Base-by-base conservation (phyloP, 1,139 yeast genomes). In the Suzukiozyma palmioleophila region DNA sequence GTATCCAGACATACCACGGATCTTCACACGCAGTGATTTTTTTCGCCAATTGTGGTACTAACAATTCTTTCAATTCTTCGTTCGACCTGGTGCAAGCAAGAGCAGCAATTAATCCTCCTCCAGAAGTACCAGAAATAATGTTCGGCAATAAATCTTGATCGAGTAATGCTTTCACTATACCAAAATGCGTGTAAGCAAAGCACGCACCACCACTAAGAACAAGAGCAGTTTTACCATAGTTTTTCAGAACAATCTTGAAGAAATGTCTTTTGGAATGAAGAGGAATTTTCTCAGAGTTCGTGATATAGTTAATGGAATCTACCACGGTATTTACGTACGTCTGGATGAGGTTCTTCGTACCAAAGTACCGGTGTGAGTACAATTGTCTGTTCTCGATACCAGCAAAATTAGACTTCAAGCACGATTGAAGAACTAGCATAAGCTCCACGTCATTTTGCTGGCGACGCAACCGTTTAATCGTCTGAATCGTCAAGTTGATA, bases 61-160 rank as follows among this genome's bases (percentile, higher is more conserved):
- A 54, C 27, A 84, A 53, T 41, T 73, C 58, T 35, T 64, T 60
- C 37, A 85, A 65, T 52, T 85, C 95, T 24, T 79, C 81, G 50
- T 83, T 74, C 1, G 88, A 80, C 43, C 90, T 62, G 0, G 88
- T 79, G 41, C 90, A 77, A 0, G 84, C 77, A 35, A 85, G 58
- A 0, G 90, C 85, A 0, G 94, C 92, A 21, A 84, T 78, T n/a
- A 84, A 59, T 1, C 89, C 92, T 9, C 95, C 95, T 2, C 94
- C 94, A 2, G 88, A 80, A 0, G 94, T 85, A 1, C 95, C 95
- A 26, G 87, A 78, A 12, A 85, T 68, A 32, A 85, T 82, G 10
- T 71, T 69, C 2, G 95, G 95, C 39, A 85, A 61, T 38, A 78
- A 61, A 51, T 80, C 82, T 41, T 76, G 75, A 45, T 85, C 89